Evolutionary conservation across 2,329 filamentous ascomycete genomes (phyloP).

Genomic region (Lomentospora prolificans): DNA sequence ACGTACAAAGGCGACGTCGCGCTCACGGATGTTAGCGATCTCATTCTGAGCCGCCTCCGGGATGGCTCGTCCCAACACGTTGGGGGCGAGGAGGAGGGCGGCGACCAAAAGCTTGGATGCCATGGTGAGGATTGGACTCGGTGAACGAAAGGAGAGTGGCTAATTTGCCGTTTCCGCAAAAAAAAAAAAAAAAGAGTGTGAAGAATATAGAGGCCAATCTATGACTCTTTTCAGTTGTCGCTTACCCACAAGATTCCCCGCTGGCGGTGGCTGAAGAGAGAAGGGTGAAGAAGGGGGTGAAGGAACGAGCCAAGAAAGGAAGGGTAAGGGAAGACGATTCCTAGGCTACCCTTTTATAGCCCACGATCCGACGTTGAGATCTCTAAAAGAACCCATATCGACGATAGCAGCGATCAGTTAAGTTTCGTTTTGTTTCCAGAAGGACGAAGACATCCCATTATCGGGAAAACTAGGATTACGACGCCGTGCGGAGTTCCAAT

Average conservation of each 20-base stretch:
- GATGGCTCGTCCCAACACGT: constrained; percentile 11
- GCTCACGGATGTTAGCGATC: constrained; percentile 3
- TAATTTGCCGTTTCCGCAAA: not conserved
- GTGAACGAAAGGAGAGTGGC: not conserved
- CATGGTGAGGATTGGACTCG: constrained; percentile 9
- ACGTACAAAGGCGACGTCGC: constrained; percentile 6
- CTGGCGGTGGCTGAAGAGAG: constrained; percentile 1
- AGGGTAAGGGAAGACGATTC: not conserved
- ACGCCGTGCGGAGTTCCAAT: not conserved
- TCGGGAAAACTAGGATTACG: not conserved
- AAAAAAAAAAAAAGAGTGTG: not conserved
- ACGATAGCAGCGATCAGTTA: not conserved
- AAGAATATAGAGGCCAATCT: not conserved
- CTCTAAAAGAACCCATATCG: not conserved
- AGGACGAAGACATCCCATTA: not conserved
- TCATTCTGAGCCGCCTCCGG: constrained; percentile 5
- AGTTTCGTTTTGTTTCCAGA: constrained; percentile 1
- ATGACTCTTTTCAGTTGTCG: not conserved
- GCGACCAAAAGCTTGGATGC: constrained; percentile 11
- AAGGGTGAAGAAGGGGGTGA: not conserved
- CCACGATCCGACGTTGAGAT: not conserved
- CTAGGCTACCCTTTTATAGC: not conserved
- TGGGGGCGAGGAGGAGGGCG: constrained; percentile 12
- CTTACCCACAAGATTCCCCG: not conserved
- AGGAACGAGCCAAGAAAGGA: not conserved